phyloP scores from a whole-genome alignment of 177 flowering plant species.

The Vitis hybrid region DNA sequence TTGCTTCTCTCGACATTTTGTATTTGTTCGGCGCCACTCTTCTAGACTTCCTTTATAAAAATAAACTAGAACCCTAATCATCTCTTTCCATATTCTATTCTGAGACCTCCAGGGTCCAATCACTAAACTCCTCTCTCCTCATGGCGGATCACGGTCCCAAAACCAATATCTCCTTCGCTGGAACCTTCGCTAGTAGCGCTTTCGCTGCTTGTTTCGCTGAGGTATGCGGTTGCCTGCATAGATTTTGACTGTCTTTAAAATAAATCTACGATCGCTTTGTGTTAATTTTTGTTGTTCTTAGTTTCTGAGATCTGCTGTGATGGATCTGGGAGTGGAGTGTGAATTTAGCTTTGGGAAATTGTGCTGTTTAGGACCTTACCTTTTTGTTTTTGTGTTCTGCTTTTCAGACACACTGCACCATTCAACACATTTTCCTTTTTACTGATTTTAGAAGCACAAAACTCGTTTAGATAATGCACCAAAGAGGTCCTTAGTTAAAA shows the following conservation, averaged over 20 bases:
- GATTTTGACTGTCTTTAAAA: background rate
- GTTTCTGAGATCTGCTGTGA: too few species aligned
- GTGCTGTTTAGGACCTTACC: background rate
- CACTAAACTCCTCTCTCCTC: background rate
- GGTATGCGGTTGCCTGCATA: slow-evolving; percentile 26
- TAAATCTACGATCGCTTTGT: background rate
- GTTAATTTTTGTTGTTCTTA: background rate
- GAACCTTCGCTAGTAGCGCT: slow-evolving; percentile 78
- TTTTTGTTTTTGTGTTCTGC: background rate
- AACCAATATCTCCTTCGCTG: slow-evolving; percentile 65
- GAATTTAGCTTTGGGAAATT: background rate
- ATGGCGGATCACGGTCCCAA: slow-evolving; percentile 44
- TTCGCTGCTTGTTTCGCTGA: slow-evolving; percentile 86
- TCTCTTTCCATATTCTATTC: background rate
- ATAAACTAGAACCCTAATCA: background rate
- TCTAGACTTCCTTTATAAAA: too few species aligned
- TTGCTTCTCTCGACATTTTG: background rate
- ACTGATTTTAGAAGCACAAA: too few species aligned
- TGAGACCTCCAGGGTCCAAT: slow-evolving; percentile 2
- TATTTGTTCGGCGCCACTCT: too few species aligned
- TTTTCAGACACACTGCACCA: too few species aligned
- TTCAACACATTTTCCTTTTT: too few species aligned
- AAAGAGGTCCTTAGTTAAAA: too few species aligned
- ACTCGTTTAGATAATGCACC: too few species aligned
- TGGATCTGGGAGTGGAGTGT: too few species aligned